These are phyloP conservation scores for Cercospora citrullina DNA, from an alignment of 2,329 filamentous ascomycete species.

Conservation along the genomic window DNA sequence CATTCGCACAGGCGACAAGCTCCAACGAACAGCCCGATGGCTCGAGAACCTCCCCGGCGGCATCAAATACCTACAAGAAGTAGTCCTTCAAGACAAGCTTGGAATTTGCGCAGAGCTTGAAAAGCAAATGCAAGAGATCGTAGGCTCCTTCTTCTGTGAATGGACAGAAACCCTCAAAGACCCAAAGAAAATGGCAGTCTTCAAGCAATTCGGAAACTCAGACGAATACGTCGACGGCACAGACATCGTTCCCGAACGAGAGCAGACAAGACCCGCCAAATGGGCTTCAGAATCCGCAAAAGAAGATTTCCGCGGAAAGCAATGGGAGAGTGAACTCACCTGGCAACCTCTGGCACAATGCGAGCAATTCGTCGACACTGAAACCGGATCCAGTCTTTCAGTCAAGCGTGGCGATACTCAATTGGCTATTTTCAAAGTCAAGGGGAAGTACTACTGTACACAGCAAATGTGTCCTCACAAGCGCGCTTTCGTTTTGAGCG, in stretches of 20 bases:
- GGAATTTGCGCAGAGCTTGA: slow-evolving; percentile 83
- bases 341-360: slow-evolving; percentile 81
- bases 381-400: slow-evolving; percentile 72
- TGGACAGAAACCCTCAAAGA: slow-evolving; percentile 80
- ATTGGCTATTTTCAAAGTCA: slow-evolving; percentile 80
- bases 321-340: slow-evolving; percentile 63
- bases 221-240: slow-evolving; percentile 64
- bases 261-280: slow-evolving; percentile 70
- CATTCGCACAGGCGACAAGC: slow-evolving; percentile 85
- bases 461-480: slow-evolving; percentile 97
- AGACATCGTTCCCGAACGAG: slow-evolving; percentile 70
- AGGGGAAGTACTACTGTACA: slow-evolving; percentile 76
- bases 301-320: slow-evolving; percentile 69
- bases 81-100: slow-evolving; percentile 81
- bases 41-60: slow-evolving; percentile 81
- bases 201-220: slow-evolving; percentile 84
- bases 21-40: slow-evolving; percentile 87
- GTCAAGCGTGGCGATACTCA: slow-evolving; percentile 88
- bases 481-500: slow-evolving; percentile 82
- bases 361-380: slow-evolving; percentile 66
- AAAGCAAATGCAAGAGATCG: slow-evolving; percentile 81
- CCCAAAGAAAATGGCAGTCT: slow-evolving; percentile 66
- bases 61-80: slow-evolving; percentile 77
- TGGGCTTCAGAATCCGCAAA: slow-evolving; percentile 70
- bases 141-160: slow-evolving; percentile 84